A percentile compares a stretch with the other conserved stretches of the same genome.
phyloP scores from a whole-genome alignment of 495 filamentous ascomycete species.

The Pyronema omphalodes region DNA sequence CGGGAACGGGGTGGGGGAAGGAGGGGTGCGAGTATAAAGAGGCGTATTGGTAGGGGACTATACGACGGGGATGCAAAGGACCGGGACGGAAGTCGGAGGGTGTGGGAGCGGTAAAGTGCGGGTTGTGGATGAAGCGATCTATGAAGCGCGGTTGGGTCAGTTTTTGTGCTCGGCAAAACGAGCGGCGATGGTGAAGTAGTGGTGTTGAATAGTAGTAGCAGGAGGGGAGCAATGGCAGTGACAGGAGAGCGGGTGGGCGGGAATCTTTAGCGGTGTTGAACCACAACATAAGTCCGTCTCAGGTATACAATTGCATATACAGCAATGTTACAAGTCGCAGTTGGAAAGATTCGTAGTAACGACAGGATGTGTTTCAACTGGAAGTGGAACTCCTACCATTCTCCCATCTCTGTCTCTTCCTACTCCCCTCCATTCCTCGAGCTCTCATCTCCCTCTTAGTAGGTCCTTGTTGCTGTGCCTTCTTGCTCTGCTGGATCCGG shows the following conservation, averaged over 20 bases:
- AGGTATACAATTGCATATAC: no score
- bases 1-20: neutral
- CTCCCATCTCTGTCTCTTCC: conserved; percentile 79
- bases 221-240: neutral
- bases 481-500: neutral
- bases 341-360: no score
- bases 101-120: conserved; percentile 63
- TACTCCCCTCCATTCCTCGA: conserved; percentile 85
- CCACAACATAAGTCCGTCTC: no score
- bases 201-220: neutral
- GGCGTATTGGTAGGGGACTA: conserved; percentile 79
- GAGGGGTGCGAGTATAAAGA: conserved; percentile 51
- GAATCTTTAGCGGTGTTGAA: no score
- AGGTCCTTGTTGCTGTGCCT: neutral
- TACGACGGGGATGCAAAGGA: conserved; percentile 57
- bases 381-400: conserved; percentile 46
- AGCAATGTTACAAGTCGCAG: no score
- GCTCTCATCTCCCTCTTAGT: conserved; percentile 51
- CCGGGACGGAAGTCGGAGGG: conserved; percentile 62
- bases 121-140: conserved; percentile 78
- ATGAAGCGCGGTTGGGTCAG: conserved; percentile 5
- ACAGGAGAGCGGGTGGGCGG: neutral
- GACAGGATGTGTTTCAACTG: no score
- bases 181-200: no score
- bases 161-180: neutral